These are phyloP conservation scores for Hemerocallis citrina DNA, from an alignment of 106 monocot genomes.

Conservation along the genomic window DNA sequence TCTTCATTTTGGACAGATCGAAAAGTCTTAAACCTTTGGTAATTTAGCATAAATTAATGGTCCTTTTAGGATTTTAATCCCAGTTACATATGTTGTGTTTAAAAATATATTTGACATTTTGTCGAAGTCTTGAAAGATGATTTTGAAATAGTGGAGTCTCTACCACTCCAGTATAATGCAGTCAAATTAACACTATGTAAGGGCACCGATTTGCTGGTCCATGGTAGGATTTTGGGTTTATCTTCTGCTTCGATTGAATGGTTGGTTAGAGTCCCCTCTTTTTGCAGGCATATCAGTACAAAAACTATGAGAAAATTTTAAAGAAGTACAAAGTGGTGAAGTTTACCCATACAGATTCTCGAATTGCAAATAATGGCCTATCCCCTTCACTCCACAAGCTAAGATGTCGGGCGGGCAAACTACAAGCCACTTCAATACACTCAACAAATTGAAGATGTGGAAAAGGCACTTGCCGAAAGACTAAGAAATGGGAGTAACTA, in stretches of 20 bases:
- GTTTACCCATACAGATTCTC: slow-evolving; percentile 67
- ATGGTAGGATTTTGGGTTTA: slow-evolving; percentile 20
- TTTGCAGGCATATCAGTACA: slow-evolving; percentile 34
- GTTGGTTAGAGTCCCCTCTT: no score
- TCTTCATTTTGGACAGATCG: slow-evolving; percentile 61
- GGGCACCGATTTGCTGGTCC: slow-evolving; percentile 57
- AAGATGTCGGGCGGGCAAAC: slow-evolving; percentile 79
- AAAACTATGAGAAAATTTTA: slow-evolving; percentile 24
- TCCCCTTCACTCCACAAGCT: slow-evolving; percentile 73
- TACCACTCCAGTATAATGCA: slow-evolving; percentile 22
- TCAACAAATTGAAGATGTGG: slow-evolving; percentile 47
- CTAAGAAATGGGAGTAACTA: slow-evolving; percentile 28
- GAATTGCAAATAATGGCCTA: slow-evolving; percentile 71
- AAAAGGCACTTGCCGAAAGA: slow-evolving; percentile 36
- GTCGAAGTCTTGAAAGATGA: slow-evolving; percentile 38
- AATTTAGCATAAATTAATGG: background rate
- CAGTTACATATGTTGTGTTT: slow-evolving; percentile 74
- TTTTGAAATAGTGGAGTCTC: slow-evolving; percentile 47
- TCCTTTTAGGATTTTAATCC: background rate
- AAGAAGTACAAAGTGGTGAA: slow-evolving; percentile 61
- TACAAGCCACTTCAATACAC: slow-evolving; percentile 71
- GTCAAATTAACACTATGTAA: slow-evolving; percentile 16
- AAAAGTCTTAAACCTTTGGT: slow-evolving; percentile 15
- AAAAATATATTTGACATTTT: slow-evolving; percentile 71
- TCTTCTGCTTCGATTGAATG: background rate